These are phyloP conservation scores for Prosopis cineraria DNA, from an alignment of 306 rosid genomes.

Conservation along the genomic window DNA sequence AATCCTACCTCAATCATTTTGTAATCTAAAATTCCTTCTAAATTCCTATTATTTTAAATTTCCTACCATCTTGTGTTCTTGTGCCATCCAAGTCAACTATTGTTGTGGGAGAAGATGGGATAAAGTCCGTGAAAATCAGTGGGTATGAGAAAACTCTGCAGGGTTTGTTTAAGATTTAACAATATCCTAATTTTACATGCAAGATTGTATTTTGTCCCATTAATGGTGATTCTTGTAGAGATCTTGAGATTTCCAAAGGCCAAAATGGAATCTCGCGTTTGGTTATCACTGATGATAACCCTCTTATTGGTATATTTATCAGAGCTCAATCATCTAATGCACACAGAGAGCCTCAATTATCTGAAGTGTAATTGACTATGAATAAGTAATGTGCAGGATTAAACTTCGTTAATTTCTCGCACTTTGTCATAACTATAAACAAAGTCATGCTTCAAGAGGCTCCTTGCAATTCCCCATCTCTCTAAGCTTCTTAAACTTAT, in stretches of 20 bases:
- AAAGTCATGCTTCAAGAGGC: no score
- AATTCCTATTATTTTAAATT: no score
- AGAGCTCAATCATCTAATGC: not conserved
- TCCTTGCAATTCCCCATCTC: no score
- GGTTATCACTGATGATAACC: not conserved
- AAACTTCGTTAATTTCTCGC: no score
- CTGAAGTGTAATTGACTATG: no score
- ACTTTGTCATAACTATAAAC: no score
- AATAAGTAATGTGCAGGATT: no score
- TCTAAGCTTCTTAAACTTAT: no score
- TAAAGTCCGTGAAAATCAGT: not conserved
- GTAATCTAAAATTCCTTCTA: no score
- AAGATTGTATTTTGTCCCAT: not conserved
- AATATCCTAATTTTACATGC: not conserved
- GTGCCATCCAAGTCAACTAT: not conserved
- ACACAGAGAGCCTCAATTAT: no score
- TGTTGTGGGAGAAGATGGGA: not conserved
- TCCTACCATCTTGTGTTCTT: not conserved
- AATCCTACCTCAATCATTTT: no score
- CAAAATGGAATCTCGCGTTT: not conserved
- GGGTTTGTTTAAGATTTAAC: not conserved
- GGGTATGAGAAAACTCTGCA: not conserved
- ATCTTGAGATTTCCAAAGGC: not conserved
- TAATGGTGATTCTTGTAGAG: no score
- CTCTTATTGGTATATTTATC: not conserved